Evolutionary conservation across 345 rosid species (phyloP).

Genomic region (Ceriops zippeliana): DNA sequence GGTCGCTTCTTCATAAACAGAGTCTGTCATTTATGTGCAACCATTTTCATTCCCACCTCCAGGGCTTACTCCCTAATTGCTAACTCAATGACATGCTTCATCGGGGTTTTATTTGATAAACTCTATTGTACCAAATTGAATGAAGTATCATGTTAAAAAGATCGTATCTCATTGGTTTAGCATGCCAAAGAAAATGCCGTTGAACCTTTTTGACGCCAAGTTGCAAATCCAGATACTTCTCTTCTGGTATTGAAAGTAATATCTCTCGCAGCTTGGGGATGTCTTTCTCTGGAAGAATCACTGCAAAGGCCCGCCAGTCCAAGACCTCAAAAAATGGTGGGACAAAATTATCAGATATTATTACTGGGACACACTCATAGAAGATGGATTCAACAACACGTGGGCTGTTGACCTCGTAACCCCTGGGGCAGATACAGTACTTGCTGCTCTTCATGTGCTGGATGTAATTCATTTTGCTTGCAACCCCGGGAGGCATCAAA

Average conservation of each 20-base stretch:
- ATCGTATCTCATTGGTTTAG: constrained; percentile 74
- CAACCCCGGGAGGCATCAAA: constrained; percentile 78
- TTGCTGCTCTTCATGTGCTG: constrained; percentile 90
- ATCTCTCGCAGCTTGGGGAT: constrained; percentile 67
- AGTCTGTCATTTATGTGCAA: neutral
- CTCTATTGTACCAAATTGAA: constrained; percentile 86
- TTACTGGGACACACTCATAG: constrained; percentile 88
- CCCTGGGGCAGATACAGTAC: constrained; percentile 89
- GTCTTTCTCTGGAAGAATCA: constrained; percentile 78
- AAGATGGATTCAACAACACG: constrained; percentile 86
- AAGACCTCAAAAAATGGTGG: constrained; percentile 88
- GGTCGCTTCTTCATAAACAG: neutral
- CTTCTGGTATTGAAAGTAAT: constrained; percentile 55
- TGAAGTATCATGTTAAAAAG: constrained; percentile 91
- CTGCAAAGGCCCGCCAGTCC: constrained; percentile 68
- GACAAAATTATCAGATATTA: constrained; percentile 82
- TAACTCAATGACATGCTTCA: constrained; percentile 15
- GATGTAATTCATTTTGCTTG: constrained; percentile 91
- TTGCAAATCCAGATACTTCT: constrained; percentile 66
- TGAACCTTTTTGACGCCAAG: constrained; percentile 71
- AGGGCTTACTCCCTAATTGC: neutral
- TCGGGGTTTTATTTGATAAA: constrained; percentile 69
- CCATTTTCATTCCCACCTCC: neutral
- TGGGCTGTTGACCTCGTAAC: constrained; percentile 91
- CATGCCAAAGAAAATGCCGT: constrained; percentile 87